Percentiles rank a stretch among this genome's conserved stretches.
Conservation (phyloP, 768 basidiomycete genomes). For the Cyathus striatus region DNA sequence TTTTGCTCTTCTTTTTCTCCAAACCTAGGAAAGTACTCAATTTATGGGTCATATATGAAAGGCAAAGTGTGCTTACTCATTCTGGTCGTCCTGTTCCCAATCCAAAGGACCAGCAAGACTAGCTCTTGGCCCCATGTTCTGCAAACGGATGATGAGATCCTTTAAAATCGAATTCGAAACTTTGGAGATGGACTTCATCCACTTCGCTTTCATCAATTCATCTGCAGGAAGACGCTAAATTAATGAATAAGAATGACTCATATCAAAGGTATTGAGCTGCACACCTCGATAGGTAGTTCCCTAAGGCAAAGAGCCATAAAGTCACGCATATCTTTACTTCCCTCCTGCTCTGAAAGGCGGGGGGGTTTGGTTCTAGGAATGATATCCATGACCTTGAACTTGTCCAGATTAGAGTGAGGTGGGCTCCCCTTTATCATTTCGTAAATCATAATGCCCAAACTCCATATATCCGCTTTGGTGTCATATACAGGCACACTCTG, state of each 20-base stretch:
- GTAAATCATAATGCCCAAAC: conserved; percentile 90
- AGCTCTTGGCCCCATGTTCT: conserved; percentile 71
- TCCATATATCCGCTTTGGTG: conserved; percentile 98
- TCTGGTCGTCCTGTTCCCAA: conserved; percentile 69
- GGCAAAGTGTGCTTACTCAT: conserved; percentile 47
- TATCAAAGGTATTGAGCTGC: too few species aligned
- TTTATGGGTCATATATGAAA: too few species aligned
- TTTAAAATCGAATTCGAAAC: conserved; percentile 61
- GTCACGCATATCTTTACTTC: conserved; percentile 81
- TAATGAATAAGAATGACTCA: too few species aligned
- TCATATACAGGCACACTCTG: conserved; percentile 88
- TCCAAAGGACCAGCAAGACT: conserved; percentile 69
- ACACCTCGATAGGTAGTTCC: conserved; percentile 75
- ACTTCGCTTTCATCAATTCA: conserved; percentile 80
- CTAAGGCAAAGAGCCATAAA: conserved; percentile 81
- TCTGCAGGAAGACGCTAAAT: conserved; percentile 82
- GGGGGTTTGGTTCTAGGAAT: conserved; percentile 86
- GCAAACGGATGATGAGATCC: conserved; percentile 77
- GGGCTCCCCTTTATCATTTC: conserved; percentile 98
- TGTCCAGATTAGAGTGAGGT: conserved; percentile 85
- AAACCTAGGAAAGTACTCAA: conserved; percentile 11
- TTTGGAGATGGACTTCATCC: conserved; percentile 80
- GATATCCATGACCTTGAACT: conserved; percentile 81
- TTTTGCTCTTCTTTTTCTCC: conserved; percentile 33
- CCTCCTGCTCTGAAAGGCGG: conserved; percentile 69